A percentile compares a stretch with the other conserved stretches of the same genome.
Evolutionary conservation across 192 early-diverging fungal species (phyloP).

Genomic region (Obelidium mucronatum): DNA sequence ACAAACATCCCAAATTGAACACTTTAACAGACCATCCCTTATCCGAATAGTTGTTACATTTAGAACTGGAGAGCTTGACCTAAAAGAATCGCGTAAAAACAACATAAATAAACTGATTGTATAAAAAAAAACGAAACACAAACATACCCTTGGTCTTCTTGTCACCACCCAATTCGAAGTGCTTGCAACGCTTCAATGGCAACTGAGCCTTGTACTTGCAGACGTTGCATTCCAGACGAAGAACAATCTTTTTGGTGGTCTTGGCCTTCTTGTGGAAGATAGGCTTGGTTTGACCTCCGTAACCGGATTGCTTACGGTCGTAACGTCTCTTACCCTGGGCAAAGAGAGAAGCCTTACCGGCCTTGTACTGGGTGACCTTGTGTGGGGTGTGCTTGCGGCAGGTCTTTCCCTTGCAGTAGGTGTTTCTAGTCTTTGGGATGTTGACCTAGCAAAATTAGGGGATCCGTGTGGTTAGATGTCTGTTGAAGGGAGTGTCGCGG

Average conservation of each 20-base stretch:
- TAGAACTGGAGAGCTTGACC: conserved; percentile 90
- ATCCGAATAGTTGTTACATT: conserved; percentile 28
- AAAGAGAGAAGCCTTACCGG: conserved; percentile 98
- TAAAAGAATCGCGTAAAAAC: conserved; percentile 44
- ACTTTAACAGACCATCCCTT: background rate
- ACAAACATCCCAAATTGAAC: background rate
- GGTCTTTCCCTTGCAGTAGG: conserved; percentile 97
- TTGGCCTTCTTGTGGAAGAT: conserved; percentile 99
- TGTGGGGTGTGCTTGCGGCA: conserved; percentile 99
- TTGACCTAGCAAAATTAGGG: conserved; percentile 73
- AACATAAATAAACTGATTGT: background rate
- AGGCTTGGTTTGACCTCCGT: conserved; percentile 99
- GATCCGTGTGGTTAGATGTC: too few relatives aligned
- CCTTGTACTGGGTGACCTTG: conserved; percentile 99
- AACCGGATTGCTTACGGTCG: conserved; percentile 99
- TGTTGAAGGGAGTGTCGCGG: too few relatives aligned
- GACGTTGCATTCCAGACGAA: conserved; percentile 97
- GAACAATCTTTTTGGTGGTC: conserved; percentile 99
- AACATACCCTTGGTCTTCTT: conserved; percentile 83
- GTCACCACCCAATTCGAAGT: conserved; percentile 99
- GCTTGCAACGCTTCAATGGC: conserved; percentile 99
- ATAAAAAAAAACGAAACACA: conserved; percentile 9
- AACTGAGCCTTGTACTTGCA: conserved; percentile 99
- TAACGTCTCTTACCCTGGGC: conserved; percentile 88
- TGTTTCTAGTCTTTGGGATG: conserved; percentile 99